Evolutionary conservation across 306 rosid genomes (phyloP).

Genomic region (Cyclanthera cordifolia): DNA sequence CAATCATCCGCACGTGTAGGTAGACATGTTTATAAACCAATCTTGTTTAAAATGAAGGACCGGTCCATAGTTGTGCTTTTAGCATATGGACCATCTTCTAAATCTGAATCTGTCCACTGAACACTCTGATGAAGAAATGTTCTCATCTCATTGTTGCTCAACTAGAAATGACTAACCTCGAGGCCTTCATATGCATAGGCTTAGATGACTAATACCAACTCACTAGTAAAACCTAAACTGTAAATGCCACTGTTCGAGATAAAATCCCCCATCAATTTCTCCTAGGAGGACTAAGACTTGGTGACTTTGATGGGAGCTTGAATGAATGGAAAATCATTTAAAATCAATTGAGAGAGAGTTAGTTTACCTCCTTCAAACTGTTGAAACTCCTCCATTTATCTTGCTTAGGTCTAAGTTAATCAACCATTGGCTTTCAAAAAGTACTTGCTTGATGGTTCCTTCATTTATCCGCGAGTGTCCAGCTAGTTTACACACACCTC

Average conservation of each 20-base stretch:
- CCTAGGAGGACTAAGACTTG: neutral
- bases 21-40: too few species aligned
- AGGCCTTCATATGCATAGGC: neutral
- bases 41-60: too few species aligned
- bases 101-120: too few species aligned
- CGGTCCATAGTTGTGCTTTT: too few species aligned
- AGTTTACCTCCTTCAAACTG: neutral
- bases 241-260: neutral
- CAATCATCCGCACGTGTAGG: too few species aligned
- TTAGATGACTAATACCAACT: neutral
- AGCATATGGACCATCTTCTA: too few species aligned
- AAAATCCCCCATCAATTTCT: neutral
- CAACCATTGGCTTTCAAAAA: neutral
- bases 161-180: neutral
- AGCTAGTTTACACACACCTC: too few species aligned
- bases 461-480: too few species aligned
- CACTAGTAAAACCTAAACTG: neutral
- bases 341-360: neutral
- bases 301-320: neutral
- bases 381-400: neutral
- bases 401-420: neutral
- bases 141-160: neutral
- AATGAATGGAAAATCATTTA: neutral
- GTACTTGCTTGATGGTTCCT: neutral
- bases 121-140: too few species aligned